Evolutionary conservation across 306 rosid species (phyloP).

Genomic region (Cotoneaster glaucophyllus): DNA sequence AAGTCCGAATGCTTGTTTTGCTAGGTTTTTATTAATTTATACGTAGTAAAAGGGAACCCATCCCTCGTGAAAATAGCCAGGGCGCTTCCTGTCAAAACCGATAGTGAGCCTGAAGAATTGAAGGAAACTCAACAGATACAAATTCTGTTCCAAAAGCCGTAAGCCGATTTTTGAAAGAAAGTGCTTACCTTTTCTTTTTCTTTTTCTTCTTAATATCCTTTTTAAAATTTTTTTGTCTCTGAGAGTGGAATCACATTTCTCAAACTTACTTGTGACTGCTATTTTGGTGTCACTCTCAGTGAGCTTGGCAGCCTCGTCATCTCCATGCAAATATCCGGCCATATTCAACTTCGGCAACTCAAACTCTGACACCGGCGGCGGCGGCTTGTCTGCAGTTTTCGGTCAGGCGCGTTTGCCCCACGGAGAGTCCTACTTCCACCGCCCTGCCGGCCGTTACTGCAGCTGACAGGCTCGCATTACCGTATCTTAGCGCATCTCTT

Average conservation of each 20-base stretch:
- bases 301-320: neutral
- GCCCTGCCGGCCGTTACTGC: conserved; percentile 50
- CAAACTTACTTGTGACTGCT: conserved; percentile 1
- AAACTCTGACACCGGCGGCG: conserved; percentile 91
- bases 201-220: too few species aligned
- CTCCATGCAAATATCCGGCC: conserved; percentile 60
- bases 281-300: conserved; percentile 18
- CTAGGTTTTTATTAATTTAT: fast-evolving
- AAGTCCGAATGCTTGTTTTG: fast-evolving
- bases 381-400: conserved; percentile 84
- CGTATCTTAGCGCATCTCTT: conserved; percentile 56
- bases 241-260: conserved; percentile 16
- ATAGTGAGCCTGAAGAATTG: too few species aligned
- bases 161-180: neutral
- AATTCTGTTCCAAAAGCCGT: neutral
- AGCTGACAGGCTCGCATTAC: conserved; percentile 49
- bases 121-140: neutral
- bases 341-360: conserved; percentile 90
- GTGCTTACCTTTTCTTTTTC: neutral
- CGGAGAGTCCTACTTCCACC: conserved; percentile 57
- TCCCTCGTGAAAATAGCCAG: neutral
- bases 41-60: neutral
- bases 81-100: neutral
- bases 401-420: conserved; percentile 69
- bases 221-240: neutral